A percentile compares a stretch with the other conserved stretches of the same genome.
phyloP scores from a whole-genome alignment of 164 flowering plant genomes.

The Chloranthus sessilifolius region DNA sequence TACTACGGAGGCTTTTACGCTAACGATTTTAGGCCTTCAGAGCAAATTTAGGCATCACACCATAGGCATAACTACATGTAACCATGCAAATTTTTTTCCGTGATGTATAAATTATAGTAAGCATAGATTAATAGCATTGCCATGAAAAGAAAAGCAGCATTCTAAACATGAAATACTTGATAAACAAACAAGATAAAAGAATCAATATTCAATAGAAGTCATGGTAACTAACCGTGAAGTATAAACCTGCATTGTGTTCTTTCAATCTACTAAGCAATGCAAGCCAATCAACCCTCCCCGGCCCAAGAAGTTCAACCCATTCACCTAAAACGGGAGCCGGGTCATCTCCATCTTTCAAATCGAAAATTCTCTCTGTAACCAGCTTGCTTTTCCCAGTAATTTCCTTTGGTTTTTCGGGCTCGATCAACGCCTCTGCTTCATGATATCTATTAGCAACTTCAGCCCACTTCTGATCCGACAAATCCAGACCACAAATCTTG shows the following conservation, averaged over 20 bases:
- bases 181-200: background rate
- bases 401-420: slow-evolving; percentile 69
- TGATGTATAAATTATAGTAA: no score
- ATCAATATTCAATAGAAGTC: background rate
- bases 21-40: no score
- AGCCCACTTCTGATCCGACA: slow-evolving; percentile 74
- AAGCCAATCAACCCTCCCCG: slow-evolving; percentile 79
- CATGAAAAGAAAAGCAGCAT: no score
- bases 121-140: no score
- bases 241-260: slow-evolving; percentile 29
- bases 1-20: no score
- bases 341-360: slow-evolving; percentile 55
- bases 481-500: slow-evolving; percentile 87
- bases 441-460: slow-evolving; percentile 71
- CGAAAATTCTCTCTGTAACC: slow-evolving; percentile 55
- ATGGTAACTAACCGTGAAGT: slow-evolving; percentile 56
- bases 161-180: no score
- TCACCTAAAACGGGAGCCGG: slow-evolving; percentile 52
- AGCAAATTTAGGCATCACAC: no score
- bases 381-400: slow-evolving; percentile 73
- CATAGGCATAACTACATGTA: no score
- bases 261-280: slow-evolving; percentile 53
- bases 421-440: slow-evolving; percentile 39
- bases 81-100: no score
- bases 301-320: slow-evolving; percentile 78